A percentile compares a stretch with the other conserved stretches of the same genome.
Conservation (phyloP, 2,329 filamentous ascomycete species). For the Ustilaginoidea virens region DNA sequence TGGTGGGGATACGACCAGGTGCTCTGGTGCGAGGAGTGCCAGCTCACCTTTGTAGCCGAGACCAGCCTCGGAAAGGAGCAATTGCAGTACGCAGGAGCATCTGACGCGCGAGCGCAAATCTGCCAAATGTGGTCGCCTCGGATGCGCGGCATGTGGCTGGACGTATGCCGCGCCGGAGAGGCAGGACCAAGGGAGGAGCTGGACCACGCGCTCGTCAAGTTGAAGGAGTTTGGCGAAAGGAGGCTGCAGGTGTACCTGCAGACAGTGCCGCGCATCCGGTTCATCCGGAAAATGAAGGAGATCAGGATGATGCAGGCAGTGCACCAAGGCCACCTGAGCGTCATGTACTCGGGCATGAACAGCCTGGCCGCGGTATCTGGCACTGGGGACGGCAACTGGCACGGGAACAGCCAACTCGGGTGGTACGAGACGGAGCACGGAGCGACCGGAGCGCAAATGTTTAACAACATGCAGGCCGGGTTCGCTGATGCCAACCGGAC, state of each 20-base stretch:
- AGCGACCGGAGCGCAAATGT: slow-evolving; percentile 17
- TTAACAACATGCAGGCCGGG: slow-evolving; percentile 16
- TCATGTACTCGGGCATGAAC: slow-evolving; percentile 19
- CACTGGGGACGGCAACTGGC: slow-evolving; percentile 13
- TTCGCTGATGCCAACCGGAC: slow-evolving; percentile 12
- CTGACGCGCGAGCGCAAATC: slow-evolving; percentile 12
- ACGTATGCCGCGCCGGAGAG: slow-evolving; percentile 12
- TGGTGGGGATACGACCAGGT: slow-evolving; percentile 22
- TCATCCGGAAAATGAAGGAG: slow-evolving; percentile 13
- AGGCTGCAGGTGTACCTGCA: slow-evolving; percentile 14
- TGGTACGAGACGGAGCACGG: slow-evolving; percentile 20
- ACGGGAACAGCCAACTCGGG: slow-evolving; percentile 19
- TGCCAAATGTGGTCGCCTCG: slow-evolving; percentile 23
- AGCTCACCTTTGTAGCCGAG: slow-evolving; percentile 13
- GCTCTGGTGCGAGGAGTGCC: slow-evolving; percentile 20
- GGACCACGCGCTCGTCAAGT: slow-evolving; percentile 11
- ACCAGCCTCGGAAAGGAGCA: slow-evolving; percentile 12
- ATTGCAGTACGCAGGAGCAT: slow-evolving; percentile 11
- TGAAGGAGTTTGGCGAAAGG: slow-evolving; percentile 12
- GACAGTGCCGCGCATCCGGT: slow-evolving; percentile 15
- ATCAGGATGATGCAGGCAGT: slow-evolving; percentile 18
- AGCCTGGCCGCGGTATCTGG: slow-evolving; percentile 12
- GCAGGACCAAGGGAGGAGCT: slow-evolving; percentile 12
- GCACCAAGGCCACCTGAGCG: slow-evolving; percentile 16
- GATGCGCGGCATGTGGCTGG: slow-evolving; percentile 20